These are phyloP conservation scores for Torrubiella hemipterigena DNA, from an alignment of 2,329 filamentous ascomycete genomes.

Conservation along the genomic window DNA sequence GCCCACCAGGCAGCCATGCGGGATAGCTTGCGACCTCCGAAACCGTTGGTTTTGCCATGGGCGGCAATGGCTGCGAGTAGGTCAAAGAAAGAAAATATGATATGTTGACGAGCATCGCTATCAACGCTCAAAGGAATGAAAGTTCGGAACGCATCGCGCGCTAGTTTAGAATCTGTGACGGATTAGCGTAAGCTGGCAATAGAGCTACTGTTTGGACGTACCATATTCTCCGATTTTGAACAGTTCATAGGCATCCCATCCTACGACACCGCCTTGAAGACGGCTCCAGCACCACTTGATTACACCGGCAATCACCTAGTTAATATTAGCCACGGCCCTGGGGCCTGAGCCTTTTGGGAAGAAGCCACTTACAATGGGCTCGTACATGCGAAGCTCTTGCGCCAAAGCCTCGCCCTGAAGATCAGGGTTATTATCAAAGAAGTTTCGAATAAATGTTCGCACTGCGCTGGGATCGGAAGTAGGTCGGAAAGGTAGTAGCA, in stretches of 20 bases:
- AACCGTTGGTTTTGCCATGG: slow-evolving; percentile 83
- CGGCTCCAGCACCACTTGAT: slow-evolving; percentile 98
- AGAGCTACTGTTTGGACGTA: slow-evolving; percentile 25
- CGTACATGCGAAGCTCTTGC: slow-evolving; percentile 83
- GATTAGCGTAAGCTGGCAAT: slow-evolving; percentile 11
- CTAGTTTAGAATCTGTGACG: slow-evolving; percentile 70
- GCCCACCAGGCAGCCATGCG: slow-evolving; percentile 98
- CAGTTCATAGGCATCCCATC: slow-evolving; percentile 93
- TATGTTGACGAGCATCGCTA: slow-evolving; percentile 70
- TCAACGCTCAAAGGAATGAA: slow-evolving; percentile 93
- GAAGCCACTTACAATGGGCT: slow-evolving; percentile 65
- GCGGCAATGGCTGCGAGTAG: slow-evolving; percentile 82
- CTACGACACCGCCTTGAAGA: slow-evolving; percentile 79
- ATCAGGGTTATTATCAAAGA: slow-evolving; percentile 61
- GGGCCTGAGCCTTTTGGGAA: background rate
- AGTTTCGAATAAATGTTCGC: slow-evolving; percentile 84
- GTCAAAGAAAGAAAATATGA: slow-evolving; percentile 96
- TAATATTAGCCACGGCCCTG: slow-evolving; percentile 11
- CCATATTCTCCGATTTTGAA: slow-evolving; percentile 92
- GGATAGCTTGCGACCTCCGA: slow-evolving; percentile 87
- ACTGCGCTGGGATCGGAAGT: slow-evolving; percentile 86
- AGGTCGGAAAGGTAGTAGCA: slow-evolving; percentile 87
- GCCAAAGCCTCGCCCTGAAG: slow-evolving; percentile 58
- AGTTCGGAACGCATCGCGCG: slow-evolving; percentile 85
- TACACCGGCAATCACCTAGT: slow-evolving; percentile 79